Percentiles rank a stretch among this genome's conserved stretches.
Conservation (phyloP, 2,329 filamentous ascomycete genomes). For the Chaetoscypha palmicola region DNA sequence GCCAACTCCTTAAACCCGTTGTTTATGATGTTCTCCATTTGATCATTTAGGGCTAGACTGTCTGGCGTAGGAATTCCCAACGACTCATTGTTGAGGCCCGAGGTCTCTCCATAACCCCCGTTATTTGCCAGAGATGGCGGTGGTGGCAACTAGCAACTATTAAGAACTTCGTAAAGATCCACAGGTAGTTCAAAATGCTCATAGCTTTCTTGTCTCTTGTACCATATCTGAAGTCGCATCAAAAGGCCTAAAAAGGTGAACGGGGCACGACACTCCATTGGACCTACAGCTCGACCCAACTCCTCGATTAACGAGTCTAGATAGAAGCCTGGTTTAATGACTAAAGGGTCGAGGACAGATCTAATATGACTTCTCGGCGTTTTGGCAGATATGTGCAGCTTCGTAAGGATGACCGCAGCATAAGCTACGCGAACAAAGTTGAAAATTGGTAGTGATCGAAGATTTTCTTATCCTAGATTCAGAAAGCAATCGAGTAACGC, state of each 20-base stretch:
- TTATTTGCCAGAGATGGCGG: slow-evolving; percentile 30
- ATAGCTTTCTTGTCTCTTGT: slow-evolving; percentile 44
- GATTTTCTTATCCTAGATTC: slow-evolving; percentile 34
- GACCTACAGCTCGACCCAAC: slow-evolving; percentile 54
- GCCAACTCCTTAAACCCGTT: slow-evolving; percentile 9
- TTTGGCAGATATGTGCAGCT: slow-evolving; percentile 51
- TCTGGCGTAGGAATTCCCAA: background rate
- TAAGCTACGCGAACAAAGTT: slow-evolving; percentile 45
- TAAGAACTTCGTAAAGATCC: slow-evolving; percentile 5
- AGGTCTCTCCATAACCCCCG: background rate
- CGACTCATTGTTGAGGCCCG: background rate
- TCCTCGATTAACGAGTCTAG: slow-evolving; percentile 61
- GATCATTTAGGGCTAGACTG: background rate
- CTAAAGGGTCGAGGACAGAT: slow-evolving; percentile 55
- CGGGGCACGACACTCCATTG: slow-evolving; percentile 55
- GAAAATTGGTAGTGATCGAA: slow-evolving; percentile 42
- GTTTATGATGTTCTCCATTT: background rate
- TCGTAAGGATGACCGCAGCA: slow-evolving; percentile 46
- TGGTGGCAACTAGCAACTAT: slow-evolving; percentile 19
- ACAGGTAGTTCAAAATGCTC: slow-evolving; percentile 8
- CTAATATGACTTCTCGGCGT: slow-evolving; percentile 56
- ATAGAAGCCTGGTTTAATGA: slow-evolving; percentile 55
- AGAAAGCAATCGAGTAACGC: slow-evolving; percentile 42
- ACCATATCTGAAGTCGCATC: slow-evolving; percentile 58
- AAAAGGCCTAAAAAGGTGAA: slow-evolving; percentile 63